Percentiles rank a stretch among this genome's conserved stretches.
Evolutionary conservation across 2,329 filamentous ascomycete genomes (phyloP).

Genomic region (Colletotrichum sp.): DNA sequence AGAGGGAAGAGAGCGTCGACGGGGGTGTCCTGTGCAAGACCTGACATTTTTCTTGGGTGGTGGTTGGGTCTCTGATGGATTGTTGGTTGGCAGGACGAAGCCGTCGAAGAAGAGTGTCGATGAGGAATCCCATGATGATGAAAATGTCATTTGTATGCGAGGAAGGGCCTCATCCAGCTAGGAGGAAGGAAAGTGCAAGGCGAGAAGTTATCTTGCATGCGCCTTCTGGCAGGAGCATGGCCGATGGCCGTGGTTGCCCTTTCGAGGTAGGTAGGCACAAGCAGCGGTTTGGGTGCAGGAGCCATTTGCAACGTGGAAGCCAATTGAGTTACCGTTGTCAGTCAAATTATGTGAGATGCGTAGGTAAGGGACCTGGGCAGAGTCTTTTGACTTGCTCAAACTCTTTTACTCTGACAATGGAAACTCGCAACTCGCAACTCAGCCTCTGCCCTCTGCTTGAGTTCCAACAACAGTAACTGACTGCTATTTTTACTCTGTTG

Average conservation of each 20-base stretch:
- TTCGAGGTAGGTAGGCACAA: background rate
- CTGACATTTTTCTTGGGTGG: background rate
- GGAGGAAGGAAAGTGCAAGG: background rate
- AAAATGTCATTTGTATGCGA: background rate
- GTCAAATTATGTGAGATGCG: background rate
- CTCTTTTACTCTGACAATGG: background rate
- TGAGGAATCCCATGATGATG: background rate
- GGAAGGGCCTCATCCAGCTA: background rate
- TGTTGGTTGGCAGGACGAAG: background rate
- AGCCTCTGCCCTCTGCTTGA: background rate
- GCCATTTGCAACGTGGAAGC: background rate
- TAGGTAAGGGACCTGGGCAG: background rate
- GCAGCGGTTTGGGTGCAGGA: background rate
- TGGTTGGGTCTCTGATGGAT: background rate
- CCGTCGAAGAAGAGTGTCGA: background rate
- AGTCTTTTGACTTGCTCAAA: background rate
- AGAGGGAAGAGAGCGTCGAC: background rate
- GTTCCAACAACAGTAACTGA: background rate
- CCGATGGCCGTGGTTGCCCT: background rate
- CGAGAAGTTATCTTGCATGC: background rate
- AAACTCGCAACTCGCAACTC: background rate
- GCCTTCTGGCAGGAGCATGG: background rate
- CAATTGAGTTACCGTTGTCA: background rate
- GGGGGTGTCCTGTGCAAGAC: background rate
- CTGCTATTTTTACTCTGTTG: background rate